Evolutionary conservation across 768 basidiomycete species (phyloP), one percentile per base, ranked within the genome.

Genomic region (Suillus discolor): DNA sequence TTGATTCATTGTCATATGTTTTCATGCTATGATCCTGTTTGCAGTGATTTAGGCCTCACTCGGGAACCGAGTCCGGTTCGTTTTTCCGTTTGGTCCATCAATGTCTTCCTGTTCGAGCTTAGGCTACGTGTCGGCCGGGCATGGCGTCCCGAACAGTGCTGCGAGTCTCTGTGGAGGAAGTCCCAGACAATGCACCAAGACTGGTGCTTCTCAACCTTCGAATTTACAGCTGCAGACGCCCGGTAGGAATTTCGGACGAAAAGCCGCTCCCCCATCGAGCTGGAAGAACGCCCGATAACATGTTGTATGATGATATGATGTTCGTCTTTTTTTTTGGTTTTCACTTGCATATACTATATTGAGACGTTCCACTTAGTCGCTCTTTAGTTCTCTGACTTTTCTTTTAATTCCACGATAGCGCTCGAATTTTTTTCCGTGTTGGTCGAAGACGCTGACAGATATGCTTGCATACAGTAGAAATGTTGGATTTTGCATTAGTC

Each of bases 211-310:
- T 2, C 64, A 75, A 8, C 62, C 75, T 1, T 62, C 76, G 36
- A 66, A 68, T 36, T 66, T 68, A 18, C 61, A 67, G 15, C 23
- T 65, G 1, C 67, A 34, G 51, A n/a, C 23, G 16, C 57, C 76
- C 0, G 73, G 68, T 25, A 73, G 71, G 39, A 53, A 65, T 66
- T 60, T 71, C 65, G 64, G 60, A 57, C 66, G 75, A 67, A 80
- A 72, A 55, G 77, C 78, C n/a, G 78, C 82, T 2, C 87, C 88
- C 11, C 87, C 88, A 16, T 89, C 88, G 42, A 89, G 87, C 68
- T 89, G 88, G 88, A 87, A 84, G 74, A 76, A 11, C 54, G 36
- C 67, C 6, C 72, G 71, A 41, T 76, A 57, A 68, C 25, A 61
- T n/a, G n/a, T 16, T 28, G 23, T 57, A 25, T 23, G 25, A 28